These are phyloP conservation scores for Eutrema yunnanense DNA, from an alignment of 345 rosid species.

Conservation along the genomic window DNA sequence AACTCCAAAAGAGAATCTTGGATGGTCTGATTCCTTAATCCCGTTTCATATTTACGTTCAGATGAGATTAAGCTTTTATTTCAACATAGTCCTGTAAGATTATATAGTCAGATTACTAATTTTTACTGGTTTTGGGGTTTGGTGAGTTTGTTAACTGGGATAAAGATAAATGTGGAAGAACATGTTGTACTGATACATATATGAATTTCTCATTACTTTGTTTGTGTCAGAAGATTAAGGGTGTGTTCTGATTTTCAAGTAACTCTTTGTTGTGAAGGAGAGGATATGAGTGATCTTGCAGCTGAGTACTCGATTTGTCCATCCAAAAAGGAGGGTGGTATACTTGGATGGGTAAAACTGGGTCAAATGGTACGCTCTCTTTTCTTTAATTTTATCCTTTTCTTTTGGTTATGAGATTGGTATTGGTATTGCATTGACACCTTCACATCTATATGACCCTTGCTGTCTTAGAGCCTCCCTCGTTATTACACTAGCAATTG, in stretches of 20 bases:
- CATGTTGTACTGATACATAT: background rate
- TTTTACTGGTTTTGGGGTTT: background rate
- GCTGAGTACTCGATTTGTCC: conserved; percentile 79
- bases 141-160: background rate
- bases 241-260: background rate
- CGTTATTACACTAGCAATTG: background rate
- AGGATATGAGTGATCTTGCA: conserved; percentile 88
- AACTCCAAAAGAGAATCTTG: conserved; percentile 53
- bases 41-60: background rate
- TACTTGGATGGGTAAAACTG: conserved; percentile 87
- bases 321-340: conserved; percentile 77
- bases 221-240: background rate
- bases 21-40: conserved; percentile 37
- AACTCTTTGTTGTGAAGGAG: conserved; percentile 49
- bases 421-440: conserved; percentile 8
- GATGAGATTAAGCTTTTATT: background rate
- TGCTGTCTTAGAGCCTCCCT: no score
- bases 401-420: background rate
- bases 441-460: background rate
- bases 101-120: background rate
- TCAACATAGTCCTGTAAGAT: background rate
- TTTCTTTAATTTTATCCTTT: background rate
- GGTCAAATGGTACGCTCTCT: conserved; percentile 73
- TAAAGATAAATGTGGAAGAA: background rate
- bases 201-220: background rate